Evolutionary conservation across 2,329 filamentous ascomycete genomes (phyloP), one percentile per base, ranked within the genome.

Genomic region (Sodiomyces alkalinus): DNA sequence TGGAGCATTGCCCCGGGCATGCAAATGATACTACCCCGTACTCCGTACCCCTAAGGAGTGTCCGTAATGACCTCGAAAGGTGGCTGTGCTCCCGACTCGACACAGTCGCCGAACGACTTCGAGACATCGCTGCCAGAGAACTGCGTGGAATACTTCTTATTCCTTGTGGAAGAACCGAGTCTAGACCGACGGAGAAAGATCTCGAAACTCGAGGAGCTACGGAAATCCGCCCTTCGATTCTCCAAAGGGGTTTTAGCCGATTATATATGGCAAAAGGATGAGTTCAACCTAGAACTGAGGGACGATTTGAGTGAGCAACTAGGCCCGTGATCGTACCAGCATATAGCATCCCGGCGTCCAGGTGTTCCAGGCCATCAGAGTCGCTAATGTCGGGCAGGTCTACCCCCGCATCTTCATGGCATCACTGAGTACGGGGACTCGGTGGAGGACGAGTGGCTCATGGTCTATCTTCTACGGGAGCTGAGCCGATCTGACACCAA

Each of bases 371-470:
- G 7, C 15, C 3, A 7, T 6, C 14, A 17, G 7, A 10, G 14
- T 8, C 7, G 38, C 28, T 15, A 8, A 23, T 22, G 7, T 6
- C 11, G 26, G 25, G 20, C 22, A 66, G 66, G 62, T 1, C 45
- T 71, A n/a, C n/a, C n/a, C 7, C 46, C 60, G n/a, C 74, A 75
- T 37, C 64, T 98, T 5, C 68, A 72, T 37, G 87, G 87, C 13
- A 61, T 64, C 28, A 90, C 83, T 1, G 80, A 87, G 47, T 96
- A 85, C 44, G 86, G 87, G 7, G 92, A 98, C 52, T 90, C 85
- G 0, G 75, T 96, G 4, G 87, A 93, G 45, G 90, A 98, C 43
- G 92, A 98, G 57, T 98, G 90, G 92, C 68, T 96, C 5, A 76
- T 96, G 34, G 86, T 96, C 13, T 93, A 86, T 53, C 58, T 96